Base-by-base conservation (phyloP, 352 stramenopile species). In the Phytophthora hibernalis region DNA sequence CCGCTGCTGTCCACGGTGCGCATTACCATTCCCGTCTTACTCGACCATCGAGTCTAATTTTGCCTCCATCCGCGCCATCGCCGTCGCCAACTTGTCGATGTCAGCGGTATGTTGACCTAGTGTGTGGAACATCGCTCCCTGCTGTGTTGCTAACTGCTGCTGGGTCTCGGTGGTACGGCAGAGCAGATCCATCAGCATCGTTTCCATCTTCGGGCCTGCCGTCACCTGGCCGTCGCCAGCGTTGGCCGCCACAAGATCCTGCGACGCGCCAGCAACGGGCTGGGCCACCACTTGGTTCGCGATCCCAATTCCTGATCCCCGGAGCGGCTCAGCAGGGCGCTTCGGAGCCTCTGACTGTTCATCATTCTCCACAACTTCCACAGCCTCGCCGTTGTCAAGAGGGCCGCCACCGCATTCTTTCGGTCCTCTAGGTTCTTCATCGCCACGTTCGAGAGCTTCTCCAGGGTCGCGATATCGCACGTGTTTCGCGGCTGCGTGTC, bases 341-440 rank as follows among this genome's bases (percentile, higher is more conserved):
- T 78, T 72, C 26, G 72, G 49, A 49, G 65, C 64, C 45, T 66
- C 74, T 31, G 61, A 9, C 31, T 74, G 69, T 12, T 57, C 59
- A 28, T 75, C 44, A 11, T 40, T 54, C 9, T 79, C 66, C 18
- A 73, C 53, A 20, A 76, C 68, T 9, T 82, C 68, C 40, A 84
- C 72, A 4, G 75, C 72, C 35, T 81, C 76, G 3, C 72, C 74
- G 33, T 77, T 78, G 20, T 90, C 80, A 37, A 93, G 55, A 22
- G 87, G 87, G 9, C 85, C 74, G 82, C 81, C 26, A 93, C 76
- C 8, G 84, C 87, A 59, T 94, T 96, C 79, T 96, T 96, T n/a
- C 87, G 87, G 74, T 96, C 87, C 60, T 96, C 87, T 33, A 96
- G 58, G 65, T 96, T 94, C 69, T 96, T 96, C 87, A 96, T 96